Conservation (phyloP, 2,329 filamentous ascomycete species). For the Lecanicillium sp. region DNA sequence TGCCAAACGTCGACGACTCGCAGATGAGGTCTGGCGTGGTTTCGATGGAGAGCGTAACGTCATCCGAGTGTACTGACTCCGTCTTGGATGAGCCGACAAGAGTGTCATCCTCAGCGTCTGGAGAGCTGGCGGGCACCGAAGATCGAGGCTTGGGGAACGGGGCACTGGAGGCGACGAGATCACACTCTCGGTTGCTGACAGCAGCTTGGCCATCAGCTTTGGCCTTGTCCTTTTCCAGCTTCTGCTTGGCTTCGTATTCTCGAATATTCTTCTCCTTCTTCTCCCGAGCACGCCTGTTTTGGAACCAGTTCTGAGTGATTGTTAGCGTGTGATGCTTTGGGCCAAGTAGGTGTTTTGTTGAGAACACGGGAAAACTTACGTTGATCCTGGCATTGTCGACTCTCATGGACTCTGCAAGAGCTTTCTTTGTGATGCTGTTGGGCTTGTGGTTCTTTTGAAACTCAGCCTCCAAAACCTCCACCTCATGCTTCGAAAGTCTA, state of each 20-base stretch:
- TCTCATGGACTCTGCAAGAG: constrained; percentile 51
- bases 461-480: constrained; percentile 50
- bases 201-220: constrained; percentile 18
- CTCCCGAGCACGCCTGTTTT: constrained; percentile 56
- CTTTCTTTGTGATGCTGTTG: constrained; percentile 52
- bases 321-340: constrained; percentile 18
- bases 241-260: constrained; percentile 30
- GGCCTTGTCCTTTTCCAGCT: constrained; percentile 24
- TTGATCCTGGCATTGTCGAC: constrained; percentile 58
- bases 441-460: constrained; percentile 59
- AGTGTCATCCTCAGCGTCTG: not conserved
- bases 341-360: not conserved
- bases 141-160: constrained; percentile 24
- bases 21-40: constrained; percentile 8
- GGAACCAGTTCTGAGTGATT: constrained; percentile 55
- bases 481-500: constrained; percentile 49
- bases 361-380: constrained; percentile 27
- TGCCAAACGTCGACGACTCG: constrained; percentile 4
- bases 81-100: not conserved
- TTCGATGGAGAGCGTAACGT: constrained; percentile 5
- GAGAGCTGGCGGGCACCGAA: constrained; percentile 5
- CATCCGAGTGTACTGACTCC: constrained; percentile 1
- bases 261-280: constrained; percentile 53
- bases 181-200: constrained; percentile 21
- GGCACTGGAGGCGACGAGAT: constrained; percentile 32